Conservation (phyloP, 495 filamentous ascomycete species). For the Margaritispora aquatica region DNA sequence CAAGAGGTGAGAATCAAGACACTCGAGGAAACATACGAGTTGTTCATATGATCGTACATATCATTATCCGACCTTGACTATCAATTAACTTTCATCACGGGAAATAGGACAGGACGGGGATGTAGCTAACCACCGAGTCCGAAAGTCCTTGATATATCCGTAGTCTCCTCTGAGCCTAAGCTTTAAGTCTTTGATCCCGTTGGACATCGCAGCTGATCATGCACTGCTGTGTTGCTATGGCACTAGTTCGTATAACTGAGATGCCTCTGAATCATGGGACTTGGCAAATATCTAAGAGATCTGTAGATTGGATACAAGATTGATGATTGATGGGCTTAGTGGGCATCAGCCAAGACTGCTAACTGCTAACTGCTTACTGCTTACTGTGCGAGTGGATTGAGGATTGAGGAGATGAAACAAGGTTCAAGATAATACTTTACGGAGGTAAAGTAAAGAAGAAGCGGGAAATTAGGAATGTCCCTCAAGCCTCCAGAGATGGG, state of each 20-base stretch:
- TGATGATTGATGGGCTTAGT: no score
- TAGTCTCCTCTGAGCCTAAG: slow-evolving; percentile 70
- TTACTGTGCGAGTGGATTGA: no score
- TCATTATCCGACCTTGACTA: slow-evolving; percentile 75
- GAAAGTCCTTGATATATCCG: slow-evolving; percentile 70
- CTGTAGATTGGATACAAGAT: no score
- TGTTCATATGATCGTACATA: slow-evolving; percentile 69
- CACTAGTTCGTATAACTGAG: not conserved
- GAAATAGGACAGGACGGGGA: not conserved
- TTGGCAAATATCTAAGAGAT: not conserved
- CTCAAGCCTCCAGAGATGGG: no score
- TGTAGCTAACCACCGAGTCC: slow-evolving; percentile 79
- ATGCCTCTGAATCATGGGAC: not conserved
- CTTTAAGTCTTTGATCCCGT: no score
- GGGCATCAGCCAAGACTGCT: no score
- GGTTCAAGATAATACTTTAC: not conserved
- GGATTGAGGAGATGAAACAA: not conserved
- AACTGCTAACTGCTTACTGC: no score
- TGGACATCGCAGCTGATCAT: slow-evolving; percentile 16
- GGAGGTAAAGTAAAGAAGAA: no score
- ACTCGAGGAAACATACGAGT: no score
- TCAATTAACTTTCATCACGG: not conserved
- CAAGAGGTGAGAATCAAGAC: no score
- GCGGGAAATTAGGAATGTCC: no score
- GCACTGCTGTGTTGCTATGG: not conserved